Evolutionary conservation across 2,329 filamentous ascomycete species (phyloP), one percentile per base, ranked within the genome.

Genomic region (Phoma herbarum): DNA sequence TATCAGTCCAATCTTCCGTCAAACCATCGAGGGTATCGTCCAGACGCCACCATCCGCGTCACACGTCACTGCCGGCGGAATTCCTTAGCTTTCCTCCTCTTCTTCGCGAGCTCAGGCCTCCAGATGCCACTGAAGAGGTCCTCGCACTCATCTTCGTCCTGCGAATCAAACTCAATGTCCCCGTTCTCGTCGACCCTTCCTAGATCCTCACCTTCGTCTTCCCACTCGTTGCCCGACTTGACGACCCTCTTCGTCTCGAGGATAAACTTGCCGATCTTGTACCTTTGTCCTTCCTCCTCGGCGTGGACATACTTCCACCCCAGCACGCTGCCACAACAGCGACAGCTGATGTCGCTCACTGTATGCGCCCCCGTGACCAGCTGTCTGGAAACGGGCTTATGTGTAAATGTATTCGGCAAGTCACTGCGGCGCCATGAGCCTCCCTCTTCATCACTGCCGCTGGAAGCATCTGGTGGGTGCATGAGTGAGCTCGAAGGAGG

Each of bases 221-320:
- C 85, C 86, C 86, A 88, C 20, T 75, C 81, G 18, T 80, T 78
- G 0, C 28, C 46, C 16, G 77, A 77, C 28, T 79, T 75, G 23
- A 79, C 81, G 9, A 86, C 82, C 52, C 82, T 77, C 72, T 83
- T 85, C 42, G 85, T 87, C 73, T 89, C 86, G 26, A 89, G 73
- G 26, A 89, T 89, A 63, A 85, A 88, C 69, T 88, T 88, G n/a
- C 86, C 86, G 2, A 88, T 84, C 68, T 89, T 89, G 68, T 89
- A 89, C 54, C 81, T 78, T 74, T 89, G 86, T 11, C 74, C 78
- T 58, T 88, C 85, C 63, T 88, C 85, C 59, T 86, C 85, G 0
- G 86, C 86, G 20, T 82, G 80, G 23, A 88, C 82, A 67, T 89
- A 89, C 72, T 89, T 88, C 86, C 86, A 89, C 2, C 86, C 86